These are phyloP conservation scores for Elongisporangium anandrum DNA, from an alignment of 352 stramenopile species.

Conservation along the genomic window DNA sequence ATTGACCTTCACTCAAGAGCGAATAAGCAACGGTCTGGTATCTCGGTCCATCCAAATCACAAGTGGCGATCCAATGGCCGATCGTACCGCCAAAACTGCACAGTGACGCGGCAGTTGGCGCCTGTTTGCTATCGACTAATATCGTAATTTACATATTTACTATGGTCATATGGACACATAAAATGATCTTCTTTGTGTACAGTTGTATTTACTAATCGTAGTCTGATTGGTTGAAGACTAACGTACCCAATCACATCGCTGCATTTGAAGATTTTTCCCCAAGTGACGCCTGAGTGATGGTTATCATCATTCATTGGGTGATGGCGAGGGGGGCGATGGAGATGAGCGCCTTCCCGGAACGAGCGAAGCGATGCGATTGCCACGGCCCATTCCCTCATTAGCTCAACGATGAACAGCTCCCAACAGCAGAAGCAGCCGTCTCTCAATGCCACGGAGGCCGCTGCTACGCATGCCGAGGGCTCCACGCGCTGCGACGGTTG, in stretches of 20 bases:
- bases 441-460: not conserved
- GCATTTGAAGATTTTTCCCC: constrained; percentile 24
- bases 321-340: constrained; percentile 4
- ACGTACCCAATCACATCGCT: constrained; percentile 14
- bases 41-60: not conserved
- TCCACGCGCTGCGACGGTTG: constrained; percentile 68
- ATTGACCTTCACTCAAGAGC: not conserved
- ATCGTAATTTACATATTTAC: not conserved
- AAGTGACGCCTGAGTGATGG: constrained; percentile 19
- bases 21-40: not conserved
- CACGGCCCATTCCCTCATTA: constrained; percentile 28
- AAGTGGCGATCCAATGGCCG: not conserved
- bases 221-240: constrained; percentile 4
- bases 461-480: constrained; percentile 15
- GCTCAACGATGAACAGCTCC: constrained; percentile 13
- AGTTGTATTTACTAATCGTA: not conserved
- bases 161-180: not conserved
- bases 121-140: not conserved
- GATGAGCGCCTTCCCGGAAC: constrained; percentile 1
- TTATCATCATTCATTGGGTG: constrained; percentile 5
- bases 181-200: not conserved
- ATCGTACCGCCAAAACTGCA: not conserved
- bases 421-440: constrained; percentile 1
- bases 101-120: not conserved
- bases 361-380: constrained; percentile 3